phyloP scores from a whole-genome alignment of 176 grass and related monocot species.

The Ampelocalamus luodianensis region DNA sequence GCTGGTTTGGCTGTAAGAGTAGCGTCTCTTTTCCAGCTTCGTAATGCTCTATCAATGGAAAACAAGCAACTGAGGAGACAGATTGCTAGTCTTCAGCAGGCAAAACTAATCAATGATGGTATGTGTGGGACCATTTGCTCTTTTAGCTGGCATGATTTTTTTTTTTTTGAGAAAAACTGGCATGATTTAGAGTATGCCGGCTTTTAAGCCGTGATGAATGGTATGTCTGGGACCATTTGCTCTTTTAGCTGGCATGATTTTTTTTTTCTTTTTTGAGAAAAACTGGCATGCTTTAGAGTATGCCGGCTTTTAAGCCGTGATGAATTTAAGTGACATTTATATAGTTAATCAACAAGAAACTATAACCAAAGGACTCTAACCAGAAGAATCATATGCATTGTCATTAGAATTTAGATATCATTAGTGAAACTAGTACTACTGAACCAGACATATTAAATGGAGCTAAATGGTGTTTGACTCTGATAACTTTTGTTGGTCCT shows the following conservation, averaged over 20 bases:
- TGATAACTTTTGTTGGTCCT: not conserved
- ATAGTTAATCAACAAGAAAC: slow-evolving; percentile 5
- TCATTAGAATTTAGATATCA: not conserved
- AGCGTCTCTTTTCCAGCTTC: slow-evolving; percentile 85
- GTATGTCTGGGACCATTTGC: not conserved
- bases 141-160: no score
- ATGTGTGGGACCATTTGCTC: slow-evolving; percentile 39
- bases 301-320: not conserved
- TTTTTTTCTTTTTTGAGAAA: not conserved
- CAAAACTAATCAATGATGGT: slow-evolving; percentile 87
- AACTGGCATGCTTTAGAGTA: slow-evolving; percentile 17
- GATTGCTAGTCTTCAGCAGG: slow-evolving; percentile 71
- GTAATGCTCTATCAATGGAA: slow-evolving; percentile 75
- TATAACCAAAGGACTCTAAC: not conserved
- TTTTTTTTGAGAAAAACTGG: not conserved
- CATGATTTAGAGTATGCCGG: slow-evolving; percentile 19
- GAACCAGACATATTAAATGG: slow-evolving; percentile 13
- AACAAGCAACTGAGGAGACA: slow-evolving; percentile 79
- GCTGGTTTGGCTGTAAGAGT: slow-evolving; percentile 81
- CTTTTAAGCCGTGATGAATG: not conserved
- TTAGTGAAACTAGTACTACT: slow-evolving; percentile 6
- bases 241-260: slow-evolving; percentile 2
- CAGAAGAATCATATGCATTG: not conserved
- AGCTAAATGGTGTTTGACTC: slow-evolving; percentile 5
- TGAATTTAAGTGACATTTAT: not conserved